These are phyloP conservation scores for Phytophthora europaea DNA, from an alignment of 352 stramenopile genomes.

Conservation along the genomic window DNA sequence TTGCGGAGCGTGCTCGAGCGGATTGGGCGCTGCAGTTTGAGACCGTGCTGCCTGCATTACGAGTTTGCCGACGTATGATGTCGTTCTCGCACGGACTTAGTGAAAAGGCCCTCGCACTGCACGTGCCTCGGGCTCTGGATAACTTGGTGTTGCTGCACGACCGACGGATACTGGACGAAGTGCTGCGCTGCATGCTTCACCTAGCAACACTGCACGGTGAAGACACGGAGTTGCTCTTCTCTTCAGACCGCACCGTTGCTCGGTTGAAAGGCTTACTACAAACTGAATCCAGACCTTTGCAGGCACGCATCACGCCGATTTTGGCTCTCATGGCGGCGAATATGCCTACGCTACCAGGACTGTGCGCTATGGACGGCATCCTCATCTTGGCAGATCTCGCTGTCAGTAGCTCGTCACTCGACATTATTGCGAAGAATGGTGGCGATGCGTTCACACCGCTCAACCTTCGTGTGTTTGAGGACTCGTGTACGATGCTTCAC, in stretches of 20 bases:
- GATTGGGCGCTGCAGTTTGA: slow-evolving; percentile 31
- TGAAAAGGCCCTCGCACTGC: slow-evolving; percentile 48
- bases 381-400: slow-evolving; percentile 45
- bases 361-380: slow-evolving; percentile 59
- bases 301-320: slow-evolving; percentile 57
- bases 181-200: slow-evolving; percentile 45
- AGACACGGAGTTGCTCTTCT: slow-evolving; percentile 43
- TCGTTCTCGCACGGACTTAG: slow-evolving; percentile 46
- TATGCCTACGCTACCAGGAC: slow-evolving; percentile 54
- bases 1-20: slow-evolving; percentile 6
- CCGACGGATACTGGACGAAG: slow-evolving; percentile 42
- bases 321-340: slow-evolving; percentile 58
- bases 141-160: slow-evolving; percentile 62
- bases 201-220: slow-evolving; percentile 25
- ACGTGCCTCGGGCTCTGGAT: slow-evolving; percentile 49
- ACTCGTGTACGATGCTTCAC: slow-evolving; percentile 60
- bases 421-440: background rate
- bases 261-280: slow-evolving; percentile 46
- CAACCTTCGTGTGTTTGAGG: slow-evolving; percentile 46
- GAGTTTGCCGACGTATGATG: slow-evolving; percentile 59
- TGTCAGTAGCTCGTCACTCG: slow-evolving; percentile 15
- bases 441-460: slow-evolving; percentile 4
- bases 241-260: slow-evolving; percentile 40
- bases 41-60: slow-evolving; percentile 51
- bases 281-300: slow-evolving; percentile 41